Evolutionary conservation across 352 stramenopile species (phyloP), one percentile per base, ranked within the genome.

Genomic region (Phytophthora fragariaefolia): DNA sequence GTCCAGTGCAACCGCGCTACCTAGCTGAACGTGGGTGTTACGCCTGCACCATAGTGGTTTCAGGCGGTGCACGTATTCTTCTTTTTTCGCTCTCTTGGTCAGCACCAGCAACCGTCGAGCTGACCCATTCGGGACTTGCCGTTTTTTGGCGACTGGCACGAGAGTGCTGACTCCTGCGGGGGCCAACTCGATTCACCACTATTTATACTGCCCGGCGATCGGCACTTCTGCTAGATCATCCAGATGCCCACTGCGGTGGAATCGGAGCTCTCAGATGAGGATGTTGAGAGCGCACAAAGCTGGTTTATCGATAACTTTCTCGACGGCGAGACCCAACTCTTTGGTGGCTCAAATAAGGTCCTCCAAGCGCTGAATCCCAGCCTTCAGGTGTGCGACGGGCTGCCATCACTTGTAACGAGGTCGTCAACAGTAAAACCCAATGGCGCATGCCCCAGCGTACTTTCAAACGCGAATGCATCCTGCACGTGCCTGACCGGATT

Each of bases 401-500:
- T 65, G 7, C 76, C 69, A 26, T 67, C 72, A 10, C 34, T 83
- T n/a, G 23, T 76, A 10, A 77, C 66, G 26, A 36, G 69, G 15
- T 79, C 69, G 18, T 55, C 59, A 12, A 50, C 45, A 7, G 43
- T 63, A 18, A 46, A 56, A 24, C 49, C 73, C 6, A 84, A 84
- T 8, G 63, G 66, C 15, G 66, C 46, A 13, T 84, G 76, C 46
- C 66, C 71, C 15, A 27, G 58, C 1, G 13, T 67, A 20, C 63
- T 78, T 58, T 74, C 58, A 20, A 48, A 47, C 2, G 36, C 71
- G 42, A 84, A 82, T 24, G 67, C 46, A 2, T 84, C 76, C 18
- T 84, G 76, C 46, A 84, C 73, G 10, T 84, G 76, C 27, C 47
- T 84, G n/a, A 68, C n/a, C 9, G 63, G 69, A 30, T 24, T 69